Evolutionary conservation across 2,329 filamentous ascomycete species (phyloP), one percentile per base, ranked within the genome.

Genomic region (Whalleya microplaca): DNA sequence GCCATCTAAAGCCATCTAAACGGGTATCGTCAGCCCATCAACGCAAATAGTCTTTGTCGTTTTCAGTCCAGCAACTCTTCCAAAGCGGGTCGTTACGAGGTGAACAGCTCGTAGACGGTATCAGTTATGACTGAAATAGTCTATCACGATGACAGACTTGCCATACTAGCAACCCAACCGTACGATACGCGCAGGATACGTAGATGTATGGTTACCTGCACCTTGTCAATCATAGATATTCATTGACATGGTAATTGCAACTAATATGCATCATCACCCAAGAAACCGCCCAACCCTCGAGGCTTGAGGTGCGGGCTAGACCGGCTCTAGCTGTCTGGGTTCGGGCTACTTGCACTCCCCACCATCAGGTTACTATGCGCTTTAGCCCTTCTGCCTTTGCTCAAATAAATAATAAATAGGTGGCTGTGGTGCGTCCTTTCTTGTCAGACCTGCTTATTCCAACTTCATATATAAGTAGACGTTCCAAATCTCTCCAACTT

Each of bases 401-500:
- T 57, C 53, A 16, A 48, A 48, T 43, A 51, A 56, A 64, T 42
- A 54, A 66, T 62, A 62, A 53, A 61, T 68, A 65, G 64, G 57
- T 63, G 59, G 56, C 53, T 62, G 53, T 51, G 51, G 41, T 65
- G 51, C 66, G 56, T 59, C 49, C 23, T 20, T 51, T 62, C 27
- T 29, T 47, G 45, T 27, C 44, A 41, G 37, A 47, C 19, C 44
- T 45, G 43, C 48, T 45, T 53, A 45, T 56, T 37, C 47, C 50
- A 53, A 49, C 45, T 58, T 53, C 51, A 45, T 63, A 67, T 63
- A 65, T 67, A 60, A 59, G 61, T 53, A 54, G 51, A 45, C 58
- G 37, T 53, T 55, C 53, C 46, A 53, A 53, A 57, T 61, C 60
- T 57, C 59, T 56, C 27, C 45, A 46, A 40, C 18, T 55, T 53